Base-by-base conservation (phyloP, 2,329 filamentous ascomycete genomes). In the Pezicula rhizophila region DNA sequence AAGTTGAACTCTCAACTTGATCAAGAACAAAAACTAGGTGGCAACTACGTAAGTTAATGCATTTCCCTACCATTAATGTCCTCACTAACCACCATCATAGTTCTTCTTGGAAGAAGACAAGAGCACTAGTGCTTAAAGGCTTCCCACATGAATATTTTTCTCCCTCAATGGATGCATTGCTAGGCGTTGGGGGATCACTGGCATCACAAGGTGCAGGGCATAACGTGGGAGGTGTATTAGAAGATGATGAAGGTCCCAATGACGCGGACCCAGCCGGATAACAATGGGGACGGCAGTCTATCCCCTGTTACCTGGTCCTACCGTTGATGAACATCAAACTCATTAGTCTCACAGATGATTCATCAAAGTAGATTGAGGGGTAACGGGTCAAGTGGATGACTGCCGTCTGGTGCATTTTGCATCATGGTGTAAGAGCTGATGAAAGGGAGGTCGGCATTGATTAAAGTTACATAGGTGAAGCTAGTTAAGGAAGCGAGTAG, bases 1-100 rank as follows among this genome's bases (percentile, higher is more conserved):
- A 99, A 99, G 80, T 75, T 82, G 65, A 85, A 91, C 70, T 93
- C 87, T 66, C 93, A 99, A 76, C 80, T 97, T 60, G 93, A 99
- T 70, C 91, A 96, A 69, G 93, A 97, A 68, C 93, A 99, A 79
- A 99, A 99, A 79, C 61, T 90, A 63, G 73, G 72, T 57, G 95
- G 95, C 61, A 97, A 97, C 74, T 99, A 87, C 75, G 85, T 89
- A 76, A 76, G 84, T 80, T 42, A 12, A 20, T 40, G n/a, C 26
- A 52, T 42, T 52, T 53, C 47, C 49, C 12, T 45, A 28, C 31
- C 15, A 23, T 39, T 6, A 28, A 34, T 23, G 44, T 10, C 25
- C 8, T 4, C 20, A 14, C 20, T 44, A 15, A 52, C 51, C 55
- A 48, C 53, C 48, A 48, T 50, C 40, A 41, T 51, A 89, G 84